Percentiles rank a stretch among this genome's conserved stretches.
Conservation (phyloP, 257 asterid species). For the Petunia axillaris region DNA sequence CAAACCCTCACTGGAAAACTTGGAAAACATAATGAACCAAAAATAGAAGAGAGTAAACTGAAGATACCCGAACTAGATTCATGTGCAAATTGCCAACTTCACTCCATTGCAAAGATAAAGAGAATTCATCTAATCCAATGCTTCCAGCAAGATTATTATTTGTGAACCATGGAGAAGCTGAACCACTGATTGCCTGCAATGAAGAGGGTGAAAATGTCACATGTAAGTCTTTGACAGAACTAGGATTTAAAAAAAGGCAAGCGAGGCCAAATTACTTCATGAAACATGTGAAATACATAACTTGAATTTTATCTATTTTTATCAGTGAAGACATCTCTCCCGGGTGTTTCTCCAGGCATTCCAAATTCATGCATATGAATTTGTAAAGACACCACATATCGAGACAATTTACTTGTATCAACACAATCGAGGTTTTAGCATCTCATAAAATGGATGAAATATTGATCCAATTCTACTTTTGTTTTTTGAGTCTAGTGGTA, state of each 20-base stretch:
- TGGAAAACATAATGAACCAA: background rate
- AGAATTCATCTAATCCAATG: slow-evolving; percentile 59
- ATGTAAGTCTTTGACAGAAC: background rate
- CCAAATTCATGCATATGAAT: background rate
- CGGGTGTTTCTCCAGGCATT: background rate
- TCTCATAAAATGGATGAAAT: background rate
- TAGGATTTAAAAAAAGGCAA: background rate
- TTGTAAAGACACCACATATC: too few relatives aligned
- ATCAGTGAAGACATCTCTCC: background rate
- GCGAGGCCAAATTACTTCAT: background rate
- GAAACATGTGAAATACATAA: slow-evolving; percentile 18
- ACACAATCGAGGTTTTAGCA: background rate
- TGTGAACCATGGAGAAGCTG: slow-evolving; percentile 63
- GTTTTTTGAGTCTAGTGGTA: too few relatives aligned
- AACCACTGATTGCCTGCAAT: slow-evolving; percentile 68
- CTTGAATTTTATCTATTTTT: background rate
- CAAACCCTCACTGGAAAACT: background rate
- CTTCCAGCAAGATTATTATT: slow-evolving; percentile 59
- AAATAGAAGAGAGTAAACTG: background rate
- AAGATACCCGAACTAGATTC: slow-evolving; percentile 72
- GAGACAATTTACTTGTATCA: too few relatives aligned
- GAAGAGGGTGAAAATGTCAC: background rate
- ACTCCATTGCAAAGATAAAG: slow-evolving; percentile 84
- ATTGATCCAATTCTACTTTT: background rate
- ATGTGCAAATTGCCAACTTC: slow-evolving; percentile 75